Percentiles rank a stretch among this genome's conserved stretches.
These are phyloP conservation scores for Colletotrichum tanaceti DNA, from an alignment of 2,329 filamentous ascomycete species.

Conservation along the genomic window DNA sequence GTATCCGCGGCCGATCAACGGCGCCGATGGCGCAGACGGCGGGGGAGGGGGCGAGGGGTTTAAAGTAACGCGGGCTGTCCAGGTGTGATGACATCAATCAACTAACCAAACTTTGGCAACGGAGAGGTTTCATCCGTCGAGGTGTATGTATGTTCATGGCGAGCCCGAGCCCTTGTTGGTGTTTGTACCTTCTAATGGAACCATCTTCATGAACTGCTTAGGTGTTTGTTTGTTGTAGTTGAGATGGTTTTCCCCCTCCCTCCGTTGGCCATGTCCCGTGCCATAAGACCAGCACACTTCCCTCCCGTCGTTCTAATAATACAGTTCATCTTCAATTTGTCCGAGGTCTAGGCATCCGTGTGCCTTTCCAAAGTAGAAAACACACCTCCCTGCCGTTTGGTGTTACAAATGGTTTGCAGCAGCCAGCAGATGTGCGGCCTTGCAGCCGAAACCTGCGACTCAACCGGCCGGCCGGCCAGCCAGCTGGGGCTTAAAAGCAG, in stretches of 20 bases:
- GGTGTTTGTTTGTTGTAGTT: background rate
- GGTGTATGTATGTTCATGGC: too few relatives aligned
- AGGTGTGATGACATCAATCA: slow-evolving; percentile 20
- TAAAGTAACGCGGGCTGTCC: slow-evolving; percentile 1
- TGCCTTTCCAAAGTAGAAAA: too few relatives aligned
- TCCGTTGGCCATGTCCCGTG: too few relatives aligned
- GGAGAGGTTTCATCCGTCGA: background rate
- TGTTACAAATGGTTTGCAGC: too few relatives aligned
- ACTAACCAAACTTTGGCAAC: background rate
- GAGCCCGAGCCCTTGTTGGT: background rate
- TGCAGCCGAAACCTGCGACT: too few relatives aligned
- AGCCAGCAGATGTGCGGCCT: too few relatives aligned
- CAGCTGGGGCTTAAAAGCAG: background rate
- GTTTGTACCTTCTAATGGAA: background rate
- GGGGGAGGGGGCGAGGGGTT: background rate
- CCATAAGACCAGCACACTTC: too few relatives aligned
- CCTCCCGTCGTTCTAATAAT: too few relatives aligned
- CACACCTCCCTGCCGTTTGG: too few relatives aligned
- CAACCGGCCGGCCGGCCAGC: background rate
- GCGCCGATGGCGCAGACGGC: slow-evolving; percentile 17
- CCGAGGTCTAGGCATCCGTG: too few relatives aligned
- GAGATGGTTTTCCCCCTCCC: background rate
- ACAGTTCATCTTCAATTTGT: background rate
- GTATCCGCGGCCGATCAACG: slow-evolving; percentile 32
- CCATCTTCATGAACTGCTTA: too few relatives aligned